phyloP scores from a whole-genome alignment of 2,329 filamentous ascomycete species.

The Diaporthe nobilis region DNA sequence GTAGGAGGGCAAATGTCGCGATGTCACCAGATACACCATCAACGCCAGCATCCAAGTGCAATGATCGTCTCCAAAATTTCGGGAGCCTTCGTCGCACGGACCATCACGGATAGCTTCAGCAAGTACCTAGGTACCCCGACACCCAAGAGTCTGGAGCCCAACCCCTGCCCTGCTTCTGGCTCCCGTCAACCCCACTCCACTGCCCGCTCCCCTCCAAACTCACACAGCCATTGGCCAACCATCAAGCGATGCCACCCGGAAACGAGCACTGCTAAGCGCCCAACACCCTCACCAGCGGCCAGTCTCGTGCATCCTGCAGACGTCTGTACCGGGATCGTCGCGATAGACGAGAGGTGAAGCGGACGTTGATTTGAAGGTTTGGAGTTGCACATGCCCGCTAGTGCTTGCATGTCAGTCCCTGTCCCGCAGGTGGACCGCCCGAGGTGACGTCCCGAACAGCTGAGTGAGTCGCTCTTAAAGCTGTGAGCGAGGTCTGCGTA shows the following conservation, averaged over 20 bases:
- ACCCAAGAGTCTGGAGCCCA: conserved; percentile 6
- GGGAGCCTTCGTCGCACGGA: conserved; percentile 5
- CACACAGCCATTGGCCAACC: conserved; percentile 36
- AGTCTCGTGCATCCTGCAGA: conserved; percentile 34
- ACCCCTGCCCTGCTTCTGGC: conserved; percentile 19
- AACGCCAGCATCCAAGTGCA: not conserved
- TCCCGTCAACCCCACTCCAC: conserved; percentile 21
- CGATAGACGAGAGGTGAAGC: conserved; percentile 12
- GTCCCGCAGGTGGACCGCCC: conserved; percentile 25
- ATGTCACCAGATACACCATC: not conserved
- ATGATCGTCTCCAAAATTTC: conserved; percentile 28
- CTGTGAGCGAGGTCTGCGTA: not conserved
- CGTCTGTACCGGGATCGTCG: conserved; percentile 31
- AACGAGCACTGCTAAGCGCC: conserved; percentile 41
- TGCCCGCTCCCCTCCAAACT: not conserved
- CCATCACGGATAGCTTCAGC: not conserved
- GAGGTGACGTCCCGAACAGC: conserved; percentile 29
- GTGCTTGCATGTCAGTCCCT: conserved; percentile 33
- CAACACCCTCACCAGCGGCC: conserved; percentile 29
- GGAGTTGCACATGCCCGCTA: conserved; percentile 33
- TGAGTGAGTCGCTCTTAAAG: conserved; percentile 31
- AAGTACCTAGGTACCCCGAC: not conserved
- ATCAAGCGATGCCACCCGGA: conserved; percentile 26
- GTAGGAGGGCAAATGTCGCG: not conserved
- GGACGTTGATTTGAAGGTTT: conserved; percentile 34